Evolutionary conservation across 1,284 basidiomycete species (phyloP), one percentile per base, ranked within the genome.

Genomic region (Coniferiporia sulphurascens): DNA sequence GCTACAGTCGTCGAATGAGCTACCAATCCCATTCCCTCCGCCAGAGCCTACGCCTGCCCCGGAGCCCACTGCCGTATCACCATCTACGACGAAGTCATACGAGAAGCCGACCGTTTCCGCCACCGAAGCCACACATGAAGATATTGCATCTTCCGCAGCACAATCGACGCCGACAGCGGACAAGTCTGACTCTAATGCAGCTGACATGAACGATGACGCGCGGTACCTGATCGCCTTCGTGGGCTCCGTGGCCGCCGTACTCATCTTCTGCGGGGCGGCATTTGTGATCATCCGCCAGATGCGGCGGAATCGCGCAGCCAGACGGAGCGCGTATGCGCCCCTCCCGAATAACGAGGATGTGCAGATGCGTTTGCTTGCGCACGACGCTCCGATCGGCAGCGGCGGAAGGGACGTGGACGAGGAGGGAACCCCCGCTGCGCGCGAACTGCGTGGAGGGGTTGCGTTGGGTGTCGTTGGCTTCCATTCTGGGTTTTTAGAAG

Each of bases 71-170:
- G 70, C 75, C 0, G 62, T 67, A 9, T 60, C 63, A 4, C 68
- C 80, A 41, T 76, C 76, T 6, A 70, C 76, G 32, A 84, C 82
- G 2, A 90, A 87, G 66, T 78, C 84, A 50, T 80, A 87, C 64
- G 74, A 86, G 0, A 96, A 95, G 71, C 96, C 96, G 0, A 99
- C 96, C 0, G 86, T 81, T 9, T 65, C 36, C 19, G 38, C 50
- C 7, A 43, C 45, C 9, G n/a, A 10, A 15, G 15, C 56, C 34
- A n/a, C 45, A 27, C 10, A 51, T 36, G 41, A 50, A 1, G 60
- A 55, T 15, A 22, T 50, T n/a, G 56, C 36, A 21, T 34, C 60
- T 45, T 22, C 55, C 5, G 41, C 45, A 17, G 43, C 15, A 4
- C 34, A 50, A 17, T 43, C 52, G 27, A 50, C 46, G 35, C 1